phyloP scores from a whole-genome alignment of 208 protist genomes.

The Leishmania braziliensis region DNA sequence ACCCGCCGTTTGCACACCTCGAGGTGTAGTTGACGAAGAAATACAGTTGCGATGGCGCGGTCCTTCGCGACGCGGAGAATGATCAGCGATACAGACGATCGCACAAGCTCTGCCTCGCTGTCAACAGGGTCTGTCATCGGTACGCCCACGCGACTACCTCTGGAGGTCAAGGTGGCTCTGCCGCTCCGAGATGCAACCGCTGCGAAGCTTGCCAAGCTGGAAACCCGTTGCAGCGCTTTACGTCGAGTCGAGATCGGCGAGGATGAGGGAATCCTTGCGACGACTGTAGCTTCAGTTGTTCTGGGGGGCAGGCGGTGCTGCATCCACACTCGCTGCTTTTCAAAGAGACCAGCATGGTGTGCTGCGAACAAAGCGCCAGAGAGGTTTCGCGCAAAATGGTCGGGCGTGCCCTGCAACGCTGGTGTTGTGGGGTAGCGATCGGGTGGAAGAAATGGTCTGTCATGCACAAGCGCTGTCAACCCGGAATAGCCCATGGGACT shows the following conservation, averaged over 20 bases:
- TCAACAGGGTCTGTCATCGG: not conserved
- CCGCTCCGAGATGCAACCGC: not conserved
- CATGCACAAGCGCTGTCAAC: conserved; percentile 12
- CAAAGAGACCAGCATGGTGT: conserved; percentile 17
- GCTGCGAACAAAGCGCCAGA: conserved; percentile 29
- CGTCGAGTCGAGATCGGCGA: conserved; percentile 5
- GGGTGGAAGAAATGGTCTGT: conserved; percentile 39
- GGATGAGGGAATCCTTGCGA: not conserved
- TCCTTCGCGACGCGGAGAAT: conserved; percentile 60
- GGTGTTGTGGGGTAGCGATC: conserved; percentile 38
- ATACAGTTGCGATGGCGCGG: conserved; percentile 56
- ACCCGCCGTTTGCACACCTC: conserved; percentile 28
- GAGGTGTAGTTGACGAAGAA: conserved; percentile 67
- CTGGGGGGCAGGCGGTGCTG: not conserved
- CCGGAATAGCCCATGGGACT: not conserved
- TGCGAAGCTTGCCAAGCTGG: conserved; percentile 2
- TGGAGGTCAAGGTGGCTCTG: not conserved
- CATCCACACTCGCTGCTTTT: conserved; percentile 27
- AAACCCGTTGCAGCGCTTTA: conserved; percentile 26
- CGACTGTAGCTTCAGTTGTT: not conserved
- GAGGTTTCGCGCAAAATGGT: conserved; percentile 38
- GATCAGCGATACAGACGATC: conserved; percentile 61
- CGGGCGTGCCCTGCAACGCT: conserved; percentile 13
- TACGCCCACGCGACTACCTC: not conserved
- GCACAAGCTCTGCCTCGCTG: conserved; percentile 8